These are phyloP conservation scores for Alternaria metachromatica DNA, from an alignment of 2,329 filamentous ascomycete genomes.

Conservation along the genomic window DNA sequence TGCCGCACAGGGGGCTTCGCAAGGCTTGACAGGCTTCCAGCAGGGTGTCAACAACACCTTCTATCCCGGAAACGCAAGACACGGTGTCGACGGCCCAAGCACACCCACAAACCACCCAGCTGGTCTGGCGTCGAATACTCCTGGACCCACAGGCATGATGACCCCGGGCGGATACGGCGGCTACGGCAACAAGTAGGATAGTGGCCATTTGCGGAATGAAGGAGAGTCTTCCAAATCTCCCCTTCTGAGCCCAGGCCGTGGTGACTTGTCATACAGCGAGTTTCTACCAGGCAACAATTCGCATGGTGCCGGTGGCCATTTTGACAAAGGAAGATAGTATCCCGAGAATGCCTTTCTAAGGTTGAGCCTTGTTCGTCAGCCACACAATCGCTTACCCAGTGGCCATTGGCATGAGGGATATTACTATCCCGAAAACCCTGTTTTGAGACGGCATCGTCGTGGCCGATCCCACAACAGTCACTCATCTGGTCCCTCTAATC, in stretches of 20 bases:
- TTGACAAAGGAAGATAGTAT: not conserved
- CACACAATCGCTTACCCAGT: not conserved
- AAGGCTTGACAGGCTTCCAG: constrained; percentile 38
- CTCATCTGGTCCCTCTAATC: not conserved
- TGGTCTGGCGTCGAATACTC: constrained; percentile 56
- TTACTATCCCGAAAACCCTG: not conserved
- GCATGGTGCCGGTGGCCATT: not conserved
- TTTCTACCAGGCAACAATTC: not conserved
- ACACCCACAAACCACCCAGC: constrained; percentile 68
- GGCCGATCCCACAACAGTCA: not conserved
- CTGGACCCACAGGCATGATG: constrained; percentile 68
- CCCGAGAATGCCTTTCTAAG: not conserved
- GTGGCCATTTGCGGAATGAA: not conserved
- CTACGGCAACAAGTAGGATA: constrained; percentile 43
- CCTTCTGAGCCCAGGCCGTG: not conserved
- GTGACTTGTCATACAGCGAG: not conserved
- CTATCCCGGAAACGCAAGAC: constrained; percentile 48
- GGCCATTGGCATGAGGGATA: not conserved
- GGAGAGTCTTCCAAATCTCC: not conserved
- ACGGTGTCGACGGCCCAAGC: constrained; percentile 64
- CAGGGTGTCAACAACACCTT: constrained; percentile 48
- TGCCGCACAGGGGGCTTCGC: constrained; percentile 51
- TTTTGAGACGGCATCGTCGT: not conserved
- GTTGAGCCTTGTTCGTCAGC: not conserved
- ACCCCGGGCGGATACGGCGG: constrained; percentile 63